Conservation (phyloP, 495 filamentous ascomycete species). For the Baudoinia panamericana region DNA sequence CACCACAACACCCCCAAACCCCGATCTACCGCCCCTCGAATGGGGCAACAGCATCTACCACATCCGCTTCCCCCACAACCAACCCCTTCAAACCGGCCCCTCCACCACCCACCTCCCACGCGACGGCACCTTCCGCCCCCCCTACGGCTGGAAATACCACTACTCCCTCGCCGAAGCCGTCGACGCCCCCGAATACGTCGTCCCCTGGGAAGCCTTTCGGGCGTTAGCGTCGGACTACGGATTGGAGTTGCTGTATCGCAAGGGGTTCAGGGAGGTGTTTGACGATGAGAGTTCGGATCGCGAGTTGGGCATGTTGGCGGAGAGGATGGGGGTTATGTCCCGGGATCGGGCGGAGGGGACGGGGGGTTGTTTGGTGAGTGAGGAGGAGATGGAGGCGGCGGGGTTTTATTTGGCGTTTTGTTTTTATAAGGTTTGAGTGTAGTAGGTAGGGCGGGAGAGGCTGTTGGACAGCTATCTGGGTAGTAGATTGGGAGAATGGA, state of each 20-base stretch:
- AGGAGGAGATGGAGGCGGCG: constrained; percentile 80
- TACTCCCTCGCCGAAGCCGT: constrained; percentile 94
- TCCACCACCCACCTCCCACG: too few relatives aligned
- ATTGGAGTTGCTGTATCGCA: constrained; percentile 84
- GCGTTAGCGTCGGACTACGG: constrained; percentile 91
- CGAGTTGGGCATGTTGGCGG: constrained; percentile 66
- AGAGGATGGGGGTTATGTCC: constrained; percentile 84
- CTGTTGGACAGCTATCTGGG: too few relatives aligned
- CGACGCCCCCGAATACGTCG: constrained; percentile 93
- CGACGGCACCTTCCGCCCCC: constrained; percentile 77
- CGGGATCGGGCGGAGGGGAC: constrained; percentile 34
- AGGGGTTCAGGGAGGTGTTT: constrained; percentile 81
- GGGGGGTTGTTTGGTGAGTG: constrained; percentile 46
- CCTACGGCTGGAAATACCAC: constrained; percentile 94
- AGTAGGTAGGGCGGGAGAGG: too few relatives aligned
- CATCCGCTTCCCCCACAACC: constrained; percentile 70
- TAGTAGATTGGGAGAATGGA: too few relatives aligned
- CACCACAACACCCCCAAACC: neutral
- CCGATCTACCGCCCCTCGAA: constrained; percentile 33
- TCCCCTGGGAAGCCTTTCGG: constrained; percentile 95
- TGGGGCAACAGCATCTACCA: constrained; percentile 92
- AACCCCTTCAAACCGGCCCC: constrained; percentile 23
- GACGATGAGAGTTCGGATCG: constrained; percentile 71
- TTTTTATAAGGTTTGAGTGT: constrained; percentile 70
- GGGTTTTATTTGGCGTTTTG: constrained; percentile 87